A percentile compares a stretch with the other conserved stretches of the same genome.
These are phyloP conservation scores for Trametes polyzona DNA, from an alignment of 1,284 basidiomycete species.

Conservation along the genomic window DNA sequence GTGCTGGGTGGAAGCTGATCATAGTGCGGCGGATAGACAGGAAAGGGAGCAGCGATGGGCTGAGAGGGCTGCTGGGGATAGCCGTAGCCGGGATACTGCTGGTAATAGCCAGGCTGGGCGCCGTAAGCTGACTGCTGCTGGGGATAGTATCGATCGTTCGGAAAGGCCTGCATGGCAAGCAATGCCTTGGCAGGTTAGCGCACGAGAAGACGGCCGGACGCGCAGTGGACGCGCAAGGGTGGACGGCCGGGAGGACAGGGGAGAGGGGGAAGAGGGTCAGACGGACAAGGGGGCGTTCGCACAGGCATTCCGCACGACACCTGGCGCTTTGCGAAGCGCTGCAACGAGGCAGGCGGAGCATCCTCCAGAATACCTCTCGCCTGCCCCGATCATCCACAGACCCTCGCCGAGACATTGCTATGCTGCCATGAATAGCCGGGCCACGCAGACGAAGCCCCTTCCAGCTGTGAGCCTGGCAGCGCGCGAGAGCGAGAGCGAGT, in stretches of 20 bases:
- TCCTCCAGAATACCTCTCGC: neutral
- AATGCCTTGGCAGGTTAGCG: conserved; percentile 1
- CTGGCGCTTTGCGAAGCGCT: conserved; percentile 24
- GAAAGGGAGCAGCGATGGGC: conserved; percentile 24
- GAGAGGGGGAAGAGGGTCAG: neutral
- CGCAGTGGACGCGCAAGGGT: too few relatives aligned
- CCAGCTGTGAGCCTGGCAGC: neutral
- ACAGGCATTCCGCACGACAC: conserved; percentile 7
- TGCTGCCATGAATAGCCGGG: neutral
- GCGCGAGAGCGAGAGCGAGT: neutral
- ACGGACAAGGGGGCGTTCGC: conserved; percentile 8
- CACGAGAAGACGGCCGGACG: neutral
- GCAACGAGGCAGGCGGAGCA: conserved; percentile 25
- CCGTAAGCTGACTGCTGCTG: conserved; percentile 23
- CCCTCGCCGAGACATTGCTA: neutral
- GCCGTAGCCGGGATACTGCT: conserved; percentile 26
- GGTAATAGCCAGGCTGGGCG: conserved; percentile 22
- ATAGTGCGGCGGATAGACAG: conserved; percentile 23
- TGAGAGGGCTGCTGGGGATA: conserved; percentile 18
- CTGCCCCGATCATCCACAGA: conserved; percentile 1
- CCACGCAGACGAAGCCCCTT: neutral
- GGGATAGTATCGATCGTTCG: conserved; percentile 25
- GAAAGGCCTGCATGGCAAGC: conserved; percentile 33
- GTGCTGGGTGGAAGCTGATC: conserved; percentile 21
- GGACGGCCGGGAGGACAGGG: neutral